Evolutionary conservation across 2,329 filamentous ascomycete genomes (phyloP).

Genomic region (Coniochaeta hoffmannii): DNA sequence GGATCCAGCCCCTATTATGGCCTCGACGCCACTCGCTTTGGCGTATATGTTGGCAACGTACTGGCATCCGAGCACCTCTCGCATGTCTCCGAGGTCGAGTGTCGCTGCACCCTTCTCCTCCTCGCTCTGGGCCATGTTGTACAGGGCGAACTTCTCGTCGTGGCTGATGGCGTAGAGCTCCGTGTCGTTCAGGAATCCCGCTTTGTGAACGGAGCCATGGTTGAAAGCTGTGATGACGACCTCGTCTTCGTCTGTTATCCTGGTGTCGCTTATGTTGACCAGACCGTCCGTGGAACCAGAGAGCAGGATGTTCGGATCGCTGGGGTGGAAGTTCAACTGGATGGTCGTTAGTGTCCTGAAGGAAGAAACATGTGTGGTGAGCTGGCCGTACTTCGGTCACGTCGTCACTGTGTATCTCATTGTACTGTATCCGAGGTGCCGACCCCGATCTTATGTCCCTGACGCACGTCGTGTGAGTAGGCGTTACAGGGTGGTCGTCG

Average conservation of each 20-base stretch:
- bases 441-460: conserved; percentile 52
- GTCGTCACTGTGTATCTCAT: conserved; percentile 62
- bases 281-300: conserved; percentile 76
- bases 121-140: conserved; percentile 58
- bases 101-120: conserved; percentile 46
- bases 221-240: conserved; percentile 73
- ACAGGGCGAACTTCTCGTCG: conserved; percentile 70
- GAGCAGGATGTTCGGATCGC: conserved; percentile 53
- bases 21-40: conserved; percentile 50
- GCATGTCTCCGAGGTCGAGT: conserved; percentile 60
- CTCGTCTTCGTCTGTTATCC: conserved; percentile 67
- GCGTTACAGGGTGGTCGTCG: conserved; percentile 1
- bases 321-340: conserved; percentile 55
- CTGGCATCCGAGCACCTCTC: conserved; percentile 58
- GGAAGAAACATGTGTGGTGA: not conserved
- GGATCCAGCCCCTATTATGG: conserved; percentile 56
- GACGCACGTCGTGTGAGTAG: conserved; percentile 9
- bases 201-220: conserved; percentile 67
- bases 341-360: conserved; percentile 4
- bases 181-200: conserved; percentile 59
- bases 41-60: conserved; percentile 63
- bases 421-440: conserved; percentile 44
- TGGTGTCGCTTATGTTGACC: conserved; percentile 68
- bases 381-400: conserved; percentile 46
- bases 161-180: conserved; percentile 69